These are phyloP conservation scores for Conidiobolus coronatus DNA, from an alignment of 371 early-diverging fungal species.

Conservation along the genomic window DNA sequence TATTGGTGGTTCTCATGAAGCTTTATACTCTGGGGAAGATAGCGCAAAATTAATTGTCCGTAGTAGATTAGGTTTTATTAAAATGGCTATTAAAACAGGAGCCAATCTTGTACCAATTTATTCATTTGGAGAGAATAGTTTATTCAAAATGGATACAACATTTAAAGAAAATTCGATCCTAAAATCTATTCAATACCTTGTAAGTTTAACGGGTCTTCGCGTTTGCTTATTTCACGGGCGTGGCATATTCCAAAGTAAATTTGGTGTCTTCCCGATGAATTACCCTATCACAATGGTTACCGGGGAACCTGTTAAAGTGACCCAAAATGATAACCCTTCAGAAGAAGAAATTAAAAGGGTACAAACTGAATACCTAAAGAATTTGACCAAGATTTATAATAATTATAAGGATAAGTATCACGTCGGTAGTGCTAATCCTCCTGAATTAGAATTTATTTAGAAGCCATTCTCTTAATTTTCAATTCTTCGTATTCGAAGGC, in stretches of 20 bases:
- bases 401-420: constrained; percentile 20
- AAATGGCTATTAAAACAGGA: constrained; percentile 36
- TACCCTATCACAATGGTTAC: constrained; percentile 10
- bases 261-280: constrained; percentile 5
- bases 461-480: no score
- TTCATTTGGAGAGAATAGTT: constrained; percentile 66
- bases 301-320: constrained; percentile 34
- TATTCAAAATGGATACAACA: constrained; percentile 22
- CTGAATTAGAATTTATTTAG: constrained; percentile 1
- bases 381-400: constrained; percentile 29
- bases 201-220: constrained; percentile 1
- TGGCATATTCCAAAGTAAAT: constrained; percentile 5
- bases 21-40: constrained; percentile 35
- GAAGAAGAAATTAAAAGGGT: constrained; percentile 31
- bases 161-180: background rate
- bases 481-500: no score
- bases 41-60: constrained; percentile 31
- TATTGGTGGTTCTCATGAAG: constrained; percentile 53
- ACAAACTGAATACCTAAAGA: constrained; percentile 35
- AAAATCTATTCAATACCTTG: constrained; percentile 1
- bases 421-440: background rate
- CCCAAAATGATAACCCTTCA: constrained; percentile 23
- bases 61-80: constrained; percentile 53
- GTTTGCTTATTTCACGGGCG: constrained; percentile 5
- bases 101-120: constrained; percentile 47